phyloP scores from a whole-genome alignment of 495 filamentous ascomycete species.

The Clohesyomyces aquaticus region DNA sequence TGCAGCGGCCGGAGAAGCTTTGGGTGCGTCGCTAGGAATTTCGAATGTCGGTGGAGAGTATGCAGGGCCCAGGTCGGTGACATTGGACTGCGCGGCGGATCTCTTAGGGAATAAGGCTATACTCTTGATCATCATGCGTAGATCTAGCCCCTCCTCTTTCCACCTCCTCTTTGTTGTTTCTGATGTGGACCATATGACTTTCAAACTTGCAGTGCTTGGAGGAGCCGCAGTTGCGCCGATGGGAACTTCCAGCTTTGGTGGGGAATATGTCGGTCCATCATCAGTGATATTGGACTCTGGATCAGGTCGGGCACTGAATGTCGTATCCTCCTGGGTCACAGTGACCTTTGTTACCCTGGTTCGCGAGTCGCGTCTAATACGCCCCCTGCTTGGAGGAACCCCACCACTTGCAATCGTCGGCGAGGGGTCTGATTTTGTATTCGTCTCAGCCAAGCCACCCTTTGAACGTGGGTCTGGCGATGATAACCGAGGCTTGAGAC shows the following conservation, averaged over 20 bases:
- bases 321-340: not conserved
- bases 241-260: not conserved
- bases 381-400: not conserved
- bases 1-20: not conserved
- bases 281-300: not conserved
- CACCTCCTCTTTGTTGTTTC: too few relatives aligned
- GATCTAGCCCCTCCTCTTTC: too few relatives aligned
- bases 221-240: not conserved
- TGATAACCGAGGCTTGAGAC: not conserved
- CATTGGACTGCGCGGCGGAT: too few relatives aligned
- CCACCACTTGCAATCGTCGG: too few relatives aligned
- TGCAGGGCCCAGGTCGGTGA: not conserved
- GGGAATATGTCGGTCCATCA: not conserved
- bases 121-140: too few relatives aligned
- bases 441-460: too few relatives aligned
- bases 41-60: not conserved
- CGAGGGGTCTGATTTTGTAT: too few relatives aligned
- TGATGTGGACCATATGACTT: too few relatives aligned
- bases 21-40: not conserved
- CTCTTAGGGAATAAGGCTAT: too few relatives aligned
- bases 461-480: not conserved
- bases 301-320: not conserved
- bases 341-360: not conserved
- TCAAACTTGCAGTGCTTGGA: not conserved
- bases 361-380: not conserved